Conservation (phyloP, 192 early-diverging fungal species). For the Mortierella antarctica region DNA sequence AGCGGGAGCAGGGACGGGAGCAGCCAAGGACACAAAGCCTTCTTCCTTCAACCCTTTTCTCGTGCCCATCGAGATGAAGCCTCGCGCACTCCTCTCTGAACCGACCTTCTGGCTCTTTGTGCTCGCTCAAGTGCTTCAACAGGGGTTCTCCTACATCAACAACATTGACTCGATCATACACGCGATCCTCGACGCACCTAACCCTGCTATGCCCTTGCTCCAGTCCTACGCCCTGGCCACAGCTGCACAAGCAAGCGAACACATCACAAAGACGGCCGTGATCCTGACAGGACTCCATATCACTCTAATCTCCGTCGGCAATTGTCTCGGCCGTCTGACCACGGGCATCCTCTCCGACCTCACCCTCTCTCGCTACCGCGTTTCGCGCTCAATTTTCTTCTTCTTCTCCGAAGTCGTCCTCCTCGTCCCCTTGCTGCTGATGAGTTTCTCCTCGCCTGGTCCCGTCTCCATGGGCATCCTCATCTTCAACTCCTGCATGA, state of each 20-base stretch:
- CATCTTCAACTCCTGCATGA: constrained; percentile 30
- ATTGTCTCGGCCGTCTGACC: constrained; percentile 46
- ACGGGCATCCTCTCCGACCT: constrained; percentile 47
- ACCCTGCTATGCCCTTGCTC: constrained; percentile 1
- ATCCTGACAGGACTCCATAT: constrained; percentile 45
- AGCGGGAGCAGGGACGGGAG: not conserved
- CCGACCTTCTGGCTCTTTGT: constrained; percentile 53
- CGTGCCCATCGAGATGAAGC: constrained; percentile 42
- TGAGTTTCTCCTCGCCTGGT: constrained; percentile 22
- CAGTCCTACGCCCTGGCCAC: too few relatives aligned
- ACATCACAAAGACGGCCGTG: constrained; percentile 3
- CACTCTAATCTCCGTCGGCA: constrained; percentile 45
- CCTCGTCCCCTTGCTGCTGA: constrained; percentile 37
- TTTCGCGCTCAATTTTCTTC: constrained; percentile 53
- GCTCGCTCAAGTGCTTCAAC: constrained; percentile 43
- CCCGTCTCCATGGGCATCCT: constrained; percentile 15
- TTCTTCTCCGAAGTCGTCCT: constrained; percentile 40
- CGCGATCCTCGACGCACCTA: constrained; percentile 30
- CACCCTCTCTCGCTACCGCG: constrained; percentile 40
- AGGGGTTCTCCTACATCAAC: constrained; percentile 53
- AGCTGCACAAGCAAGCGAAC: too few relatives aligned
- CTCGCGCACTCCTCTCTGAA: constrained; percentile 23
- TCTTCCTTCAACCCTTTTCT: constrained; percentile 41
- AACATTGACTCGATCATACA: constrained; percentile 51
- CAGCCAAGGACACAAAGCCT: constrained; percentile 1